Percentiles rank a stretch among this genome's conserved stretches.
Conservation (phyloP, 192 early-diverging fungal species). For the Dissophora globulifera region DNA sequence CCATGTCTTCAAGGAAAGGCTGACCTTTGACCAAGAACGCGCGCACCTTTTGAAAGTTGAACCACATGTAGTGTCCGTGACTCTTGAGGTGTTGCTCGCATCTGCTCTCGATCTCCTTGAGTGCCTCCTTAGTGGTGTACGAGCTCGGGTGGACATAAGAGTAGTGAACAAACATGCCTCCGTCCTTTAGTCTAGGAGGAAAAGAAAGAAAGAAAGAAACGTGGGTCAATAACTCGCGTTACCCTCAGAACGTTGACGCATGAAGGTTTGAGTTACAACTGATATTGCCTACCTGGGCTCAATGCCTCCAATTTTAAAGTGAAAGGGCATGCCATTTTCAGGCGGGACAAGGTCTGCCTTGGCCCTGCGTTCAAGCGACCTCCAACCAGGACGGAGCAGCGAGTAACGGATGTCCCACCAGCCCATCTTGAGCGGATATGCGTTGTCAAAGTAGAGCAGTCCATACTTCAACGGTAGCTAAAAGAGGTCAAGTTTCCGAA, state of each 20-base stretch:
- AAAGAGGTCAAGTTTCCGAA: no score
- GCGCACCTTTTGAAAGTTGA: conserved; percentile 70
- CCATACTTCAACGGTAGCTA: conserved; percentile 47
- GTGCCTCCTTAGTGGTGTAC: conserved; percentile 45
- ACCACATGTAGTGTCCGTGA: conserved; percentile 69
- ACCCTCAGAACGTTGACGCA: no score
- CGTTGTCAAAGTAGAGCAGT: conserved; percentile 48
- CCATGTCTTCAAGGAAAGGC: conserved; percentile 81
- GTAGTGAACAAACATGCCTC: conserved; percentile 67
- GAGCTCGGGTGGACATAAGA: conserved; percentile 51
- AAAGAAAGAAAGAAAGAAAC: background rate
- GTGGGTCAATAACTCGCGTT: no score
- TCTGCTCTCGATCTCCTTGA: conserved; percentile 55
- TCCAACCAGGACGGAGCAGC: conserved; percentile 39
- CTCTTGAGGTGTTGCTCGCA: conserved; percentile 65
- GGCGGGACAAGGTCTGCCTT: conserved; percentile 55
- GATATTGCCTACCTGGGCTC: conserved; percentile 56
- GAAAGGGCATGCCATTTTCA: conserved; percentile 58
- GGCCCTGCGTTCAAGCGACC: conserved; percentile 43
- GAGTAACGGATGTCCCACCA: conserved; percentile 49
- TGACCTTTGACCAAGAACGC: conserved; percentile 75
- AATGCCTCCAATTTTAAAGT: conserved; percentile 59
- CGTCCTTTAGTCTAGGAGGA: conserved; percentile 54
- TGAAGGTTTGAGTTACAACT: no score
- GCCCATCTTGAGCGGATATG: conserved; percentile 52